These are phyloP conservation scores for Encephalitozoon cuniculi DNA, from an alignment of 371 early-diverging fungal species.

Conservation along the genomic window DNA sequence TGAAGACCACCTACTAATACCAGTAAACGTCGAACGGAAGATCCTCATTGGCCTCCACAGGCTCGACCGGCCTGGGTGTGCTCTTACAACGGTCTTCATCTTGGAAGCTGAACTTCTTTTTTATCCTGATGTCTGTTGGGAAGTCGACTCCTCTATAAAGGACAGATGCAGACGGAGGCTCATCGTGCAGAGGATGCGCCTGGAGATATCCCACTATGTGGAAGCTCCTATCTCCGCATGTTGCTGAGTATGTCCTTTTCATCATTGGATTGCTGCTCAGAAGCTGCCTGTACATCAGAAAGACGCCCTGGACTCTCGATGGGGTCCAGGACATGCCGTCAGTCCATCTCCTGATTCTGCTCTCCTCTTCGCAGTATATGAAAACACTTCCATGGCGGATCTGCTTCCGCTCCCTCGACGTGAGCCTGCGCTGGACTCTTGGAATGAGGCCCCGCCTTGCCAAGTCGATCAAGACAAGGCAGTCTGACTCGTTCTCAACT, in stretches of 20 bases:
- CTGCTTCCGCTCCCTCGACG: neutral
- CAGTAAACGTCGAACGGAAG: neutral
- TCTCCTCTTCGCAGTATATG: slow-evolving; percentile 34
- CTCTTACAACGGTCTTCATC: neutral
- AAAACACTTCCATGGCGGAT: slow-evolving; percentile 25
- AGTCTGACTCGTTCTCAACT: slow-evolving; percentile 40
- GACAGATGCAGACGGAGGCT: neutral
- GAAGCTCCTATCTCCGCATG: neutral
- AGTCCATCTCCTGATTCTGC: slow-evolving; percentile 37
- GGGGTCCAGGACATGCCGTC: slow-evolving; percentile 33
- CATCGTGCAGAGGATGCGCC: too few relatives aligned
- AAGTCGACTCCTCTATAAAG: neutral
- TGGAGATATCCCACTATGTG: slow-evolving; percentile 16
- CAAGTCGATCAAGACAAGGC: slow-evolving; percentile 44
- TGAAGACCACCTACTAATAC: too few relatives aligned
- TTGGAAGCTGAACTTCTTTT: neutral
- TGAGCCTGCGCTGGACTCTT: slow-evolving; percentile 14
- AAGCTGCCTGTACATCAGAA: slow-evolving; percentile 18
- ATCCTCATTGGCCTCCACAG: neutral
- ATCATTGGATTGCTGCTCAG: neutral
- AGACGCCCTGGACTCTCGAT: slow-evolving; percentile 19
- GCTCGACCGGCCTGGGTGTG: neutral
- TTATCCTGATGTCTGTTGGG: slow-evolving; percentile 3
- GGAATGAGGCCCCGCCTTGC: neutral
- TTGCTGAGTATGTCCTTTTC: slow-evolving; percentile 25